Percentiles rank a stretch among this genome's conserved stretches.
Evolutionary conservation across 2,329 filamentous ascomycete species (phyloP).

Genomic region (Pyrenophora graminea): DNA sequence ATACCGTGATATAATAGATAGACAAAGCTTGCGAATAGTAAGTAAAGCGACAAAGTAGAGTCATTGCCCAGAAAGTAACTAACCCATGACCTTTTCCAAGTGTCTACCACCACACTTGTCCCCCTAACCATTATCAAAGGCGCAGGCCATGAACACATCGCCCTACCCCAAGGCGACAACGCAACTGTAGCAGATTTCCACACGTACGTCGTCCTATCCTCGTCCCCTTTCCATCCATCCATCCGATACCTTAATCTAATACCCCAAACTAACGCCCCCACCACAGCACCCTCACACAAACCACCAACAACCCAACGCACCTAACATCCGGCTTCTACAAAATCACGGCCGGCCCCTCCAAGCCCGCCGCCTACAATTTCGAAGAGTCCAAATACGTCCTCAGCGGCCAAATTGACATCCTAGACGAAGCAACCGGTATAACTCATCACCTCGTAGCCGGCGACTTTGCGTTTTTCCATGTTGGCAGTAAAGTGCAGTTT

Average conservation of each 20-base stretch:
- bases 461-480: conserved; percentile 29
- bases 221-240: background rate
- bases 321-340: conserved; percentile 30
- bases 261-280: background rate
- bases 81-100: background rate
- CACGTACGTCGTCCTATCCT: conserved; percentile 6
- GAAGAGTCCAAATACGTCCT: conserved; percentile 28
- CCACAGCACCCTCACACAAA: conserved; percentile 21
- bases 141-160: conserved; percentile 26
- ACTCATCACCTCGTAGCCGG: conserved; percentile 24
- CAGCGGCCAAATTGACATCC: conserved; percentile 23
- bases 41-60: background rate
- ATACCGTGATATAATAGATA: too few relatives aligned
- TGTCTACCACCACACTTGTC: conserved; percentile 17
- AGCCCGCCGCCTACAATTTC: conserved; percentile 21
- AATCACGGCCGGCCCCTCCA: conserved; percentile 21
- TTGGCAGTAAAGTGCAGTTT: conserved; percentile 25
- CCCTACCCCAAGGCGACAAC: conserved; percentile 21
- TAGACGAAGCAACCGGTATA: conserved; percentile 24
- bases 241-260: too few relatives aligned
- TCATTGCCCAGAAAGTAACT: too few relatives aligned
- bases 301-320: conserved; percentile 15
- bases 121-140: conserved; percentile 29
- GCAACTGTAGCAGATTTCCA: conserved; percentile 30
- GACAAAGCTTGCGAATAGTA: background rate